phyloP scores from a whole-genome alignment of 1,139 yeast species.

The Yarrowia galli region DNA sequence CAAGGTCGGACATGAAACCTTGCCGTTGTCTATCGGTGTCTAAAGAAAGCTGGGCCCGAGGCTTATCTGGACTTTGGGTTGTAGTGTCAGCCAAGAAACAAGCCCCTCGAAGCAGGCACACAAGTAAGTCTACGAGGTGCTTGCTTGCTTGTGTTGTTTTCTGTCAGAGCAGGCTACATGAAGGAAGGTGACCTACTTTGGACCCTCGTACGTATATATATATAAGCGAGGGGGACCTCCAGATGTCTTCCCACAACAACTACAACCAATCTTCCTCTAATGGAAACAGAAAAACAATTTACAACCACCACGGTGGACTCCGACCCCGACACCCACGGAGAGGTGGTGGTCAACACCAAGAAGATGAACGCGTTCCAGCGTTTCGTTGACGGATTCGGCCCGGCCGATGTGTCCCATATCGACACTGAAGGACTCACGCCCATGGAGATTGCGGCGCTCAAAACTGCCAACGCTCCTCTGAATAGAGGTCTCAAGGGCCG shows the following conservation, averaged over 20 bases:
- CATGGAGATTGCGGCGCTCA: slow-evolving; percentile 46
- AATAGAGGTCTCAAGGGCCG: slow-evolving; percentile 56
- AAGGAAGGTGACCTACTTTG: too few relatives aligned
- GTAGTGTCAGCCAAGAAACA: slow-evolving; percentile 19
- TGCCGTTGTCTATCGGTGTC: not conserved
- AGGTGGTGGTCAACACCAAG: slow-evolving; percentile 25
- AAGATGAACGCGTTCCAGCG: slow-evolving; percentile 35
- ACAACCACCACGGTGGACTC: slow-evolving; percentile 33
- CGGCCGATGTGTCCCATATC: slow-evolving; percentile 60
- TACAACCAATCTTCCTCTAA: not conserved
- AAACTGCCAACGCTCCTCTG: slow-evolving; percentile 52
- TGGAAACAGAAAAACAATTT: slow-evolving; percentile 28
- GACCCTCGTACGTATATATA: not conserved
- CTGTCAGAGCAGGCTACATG: too few relatives aligned
- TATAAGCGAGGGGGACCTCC: too few relatives aligned
- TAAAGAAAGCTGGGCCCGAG: slow-evolving; percentile 9
- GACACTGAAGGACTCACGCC: slow-evolving; percentile 45
- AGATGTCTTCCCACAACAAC: not conserved
- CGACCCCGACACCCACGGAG: slow-evolving; percentile 30
- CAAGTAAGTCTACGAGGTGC: too few relatives aligned
- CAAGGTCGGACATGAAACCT: slow-evolving; percentile 27
- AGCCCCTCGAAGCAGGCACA: not conserved
- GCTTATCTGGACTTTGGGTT: slow-evolving; percentile 33
- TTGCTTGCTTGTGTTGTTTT: too few relatives aligned
- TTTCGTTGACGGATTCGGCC: slow-evolving; percentile 60